Percentiles rank a stretch among this genome's conserved stretches.
Conservation (phyloP, 345 rosid species). For the Leavenworthia alabamica region DNA sequence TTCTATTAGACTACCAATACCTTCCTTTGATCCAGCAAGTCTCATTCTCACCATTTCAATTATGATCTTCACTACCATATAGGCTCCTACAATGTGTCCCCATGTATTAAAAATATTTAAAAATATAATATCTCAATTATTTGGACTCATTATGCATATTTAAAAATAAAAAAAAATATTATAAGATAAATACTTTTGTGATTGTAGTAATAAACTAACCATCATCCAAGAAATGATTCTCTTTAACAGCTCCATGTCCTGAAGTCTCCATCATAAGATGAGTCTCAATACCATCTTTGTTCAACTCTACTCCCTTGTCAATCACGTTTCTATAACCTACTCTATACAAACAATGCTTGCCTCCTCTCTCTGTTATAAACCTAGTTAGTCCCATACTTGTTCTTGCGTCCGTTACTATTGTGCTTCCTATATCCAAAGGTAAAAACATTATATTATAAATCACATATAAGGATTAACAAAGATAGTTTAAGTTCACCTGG, state of each 20-base stretch:
- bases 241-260: conserved; percentile 90
- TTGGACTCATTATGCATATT: no score
- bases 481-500: conserved; percentile 39
- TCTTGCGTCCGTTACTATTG: conserved; percentile 85
- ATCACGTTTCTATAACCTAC: conserved; percentile 93
- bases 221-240: conserved; percentile 86
- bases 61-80: conserved; percentile 86
- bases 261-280: conserved; percentile 98
- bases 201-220: conserved; percentile 30
- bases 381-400: conserved; percentile 69
- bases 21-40: conserved; percentile 52
- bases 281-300: conserved; percentile 65
- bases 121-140: no score
- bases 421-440: conserved; percentile 24
- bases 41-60: conserved; percentile 86
- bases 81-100: conserved; percentile 51
- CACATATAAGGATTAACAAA: not conserved
- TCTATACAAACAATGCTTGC: conserved; percentile 76
- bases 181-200: not conserved
- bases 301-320: conserved; percentile 76
- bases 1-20: conserved; percentile 67
- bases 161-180: not conserved
- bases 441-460: not conserved
- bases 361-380: conserved; percentile 71
- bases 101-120: not conserved